A percentile compares a stretch with the other conserved stretches of the same genome.
These are phyloP conservation scores for Magnaporthales sp. DNA, from an alignment of 2,329 filamentous ascomycete species.

Conservation along the genomic window DNA sequence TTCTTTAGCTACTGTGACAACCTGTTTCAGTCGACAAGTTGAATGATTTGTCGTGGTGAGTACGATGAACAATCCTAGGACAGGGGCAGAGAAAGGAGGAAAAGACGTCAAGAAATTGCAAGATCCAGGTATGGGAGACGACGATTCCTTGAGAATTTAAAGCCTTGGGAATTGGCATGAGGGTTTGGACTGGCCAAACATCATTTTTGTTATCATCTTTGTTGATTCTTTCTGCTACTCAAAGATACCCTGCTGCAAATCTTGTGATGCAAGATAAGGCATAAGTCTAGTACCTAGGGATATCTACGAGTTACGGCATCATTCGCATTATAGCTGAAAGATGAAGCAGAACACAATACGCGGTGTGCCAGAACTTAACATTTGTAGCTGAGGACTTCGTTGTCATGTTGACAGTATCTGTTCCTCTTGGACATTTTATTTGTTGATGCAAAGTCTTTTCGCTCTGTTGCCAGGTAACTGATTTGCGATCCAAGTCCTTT, in stretches of 20 bases:
- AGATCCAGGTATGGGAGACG: neutral
- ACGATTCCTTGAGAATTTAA: neutral
- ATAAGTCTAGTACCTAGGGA: neutral
- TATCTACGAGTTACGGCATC: no score
- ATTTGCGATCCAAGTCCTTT: neutral
- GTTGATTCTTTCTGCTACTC: neutral
- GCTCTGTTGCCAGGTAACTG: neutral
- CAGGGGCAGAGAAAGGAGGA: neutral
- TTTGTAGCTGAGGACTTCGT: no score
- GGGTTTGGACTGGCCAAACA: neutral
- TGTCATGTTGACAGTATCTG: neutral
- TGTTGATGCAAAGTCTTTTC: neutral
- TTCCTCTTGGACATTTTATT: neutral
- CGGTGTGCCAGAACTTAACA: no score
- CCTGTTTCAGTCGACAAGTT: neutral
- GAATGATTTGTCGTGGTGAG: neutral
- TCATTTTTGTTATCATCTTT: neutral
- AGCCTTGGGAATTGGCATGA: neutral
- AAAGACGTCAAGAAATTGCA: slow-evolving; percentile 5
- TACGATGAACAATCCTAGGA: no score
- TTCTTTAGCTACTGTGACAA: neutral
- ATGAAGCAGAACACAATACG: no score
- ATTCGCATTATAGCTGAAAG: no score
- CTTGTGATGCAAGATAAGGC: neutral
- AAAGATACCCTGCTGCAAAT: neutral